Evolutionary conservation across 805 yeast species (phyloP), one percentile per base, ranked within the genome.

Genomic region (Candida peoriensis): DNA sequence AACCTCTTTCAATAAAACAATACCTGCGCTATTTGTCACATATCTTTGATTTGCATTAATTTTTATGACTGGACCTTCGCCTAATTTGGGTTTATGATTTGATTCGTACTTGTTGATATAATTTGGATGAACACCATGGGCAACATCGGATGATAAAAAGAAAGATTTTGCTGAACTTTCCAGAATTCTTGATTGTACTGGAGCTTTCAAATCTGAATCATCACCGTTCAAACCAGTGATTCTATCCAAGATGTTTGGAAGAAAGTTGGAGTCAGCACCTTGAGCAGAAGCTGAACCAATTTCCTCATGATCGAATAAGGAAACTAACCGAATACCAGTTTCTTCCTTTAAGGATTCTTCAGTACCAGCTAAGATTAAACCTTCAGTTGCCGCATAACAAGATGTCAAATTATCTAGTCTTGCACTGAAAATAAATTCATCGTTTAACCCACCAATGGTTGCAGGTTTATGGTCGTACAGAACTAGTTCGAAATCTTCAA

Each of bases 91-190:
- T 44, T 76, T 74, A 58, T 90, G 95, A 41, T 72, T 65, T 16
- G 74, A 55, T 55, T 93, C 97, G 60, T 93, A 83, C 48, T 74
- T 74, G 34, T 70, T 72, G 5, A 74, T 63, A 58, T 90, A 90
- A 60, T 90, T 90, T 38, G 98, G 98, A 58, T 90, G 96, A 24
- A 90, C 82, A 21, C 96, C 97, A 56, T 90, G 98, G 2, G 97
- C 96, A 78, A 88, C 93, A 58, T 90, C 98, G 0, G 96, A 85
- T 0, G 97, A 89, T 29, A 93, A 59, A 47, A 90, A 72, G 59
- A 93, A 89, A 2, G 97, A 87, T 55, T 80, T 81, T 8, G 89
- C 70, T 62, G 78, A 69, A 1, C 81, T 57, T 44, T 78, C 75
- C 38, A 72, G 61, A 40, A 74, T 68, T 27, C 58, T 58, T 1